Conservation (phyloP, 345 rosid genomes). For the Cardamine occulta region DNA sequence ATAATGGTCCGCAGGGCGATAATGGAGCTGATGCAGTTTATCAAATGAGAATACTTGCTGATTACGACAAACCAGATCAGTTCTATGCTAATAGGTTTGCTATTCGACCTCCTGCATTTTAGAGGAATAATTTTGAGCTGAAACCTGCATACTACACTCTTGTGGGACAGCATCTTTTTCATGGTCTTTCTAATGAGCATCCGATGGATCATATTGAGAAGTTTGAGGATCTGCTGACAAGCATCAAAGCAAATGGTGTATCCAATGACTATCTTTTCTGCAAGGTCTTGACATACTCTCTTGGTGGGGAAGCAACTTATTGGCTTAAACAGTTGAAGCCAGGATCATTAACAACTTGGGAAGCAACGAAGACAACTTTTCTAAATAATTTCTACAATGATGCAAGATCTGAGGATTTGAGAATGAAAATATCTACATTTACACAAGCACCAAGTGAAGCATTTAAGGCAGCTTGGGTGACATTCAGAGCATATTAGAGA, state of each 20-base stretch:
- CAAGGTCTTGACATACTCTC: neutral
- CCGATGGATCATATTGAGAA: neutral
- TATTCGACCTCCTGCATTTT: neutral
- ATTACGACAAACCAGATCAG: neutral
- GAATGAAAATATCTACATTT: neutral
- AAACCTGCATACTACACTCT: neutral
- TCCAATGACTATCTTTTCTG: neutral
- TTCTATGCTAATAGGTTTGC: neutral
- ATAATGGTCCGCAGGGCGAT: too few species aligned
- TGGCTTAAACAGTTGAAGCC: neutral
- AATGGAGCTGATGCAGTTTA: too few species aligned
- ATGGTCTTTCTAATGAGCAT: neutral
- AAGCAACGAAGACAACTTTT: neutral
- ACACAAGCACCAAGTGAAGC: too few species aligned
- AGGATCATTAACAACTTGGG: neutral
- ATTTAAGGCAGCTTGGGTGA: too few species aligned
- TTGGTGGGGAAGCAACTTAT: neutral
- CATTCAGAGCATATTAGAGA: too few species aligned
- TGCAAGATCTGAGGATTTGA: neutral
- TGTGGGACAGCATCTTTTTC: neutral
- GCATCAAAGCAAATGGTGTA: too few species aligned
- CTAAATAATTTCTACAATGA: neutral
- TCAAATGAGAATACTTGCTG: too few species aligned
- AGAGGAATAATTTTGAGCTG: neutral
- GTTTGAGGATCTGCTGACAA: neutral